A percentile compares a stretch with the other conserved stretches of the same genome.
Evolutionary conservation across 2,329 filamentous ascomycete species (phyloP).

Genomic region (Neofusicoccum parvum): DNA sequence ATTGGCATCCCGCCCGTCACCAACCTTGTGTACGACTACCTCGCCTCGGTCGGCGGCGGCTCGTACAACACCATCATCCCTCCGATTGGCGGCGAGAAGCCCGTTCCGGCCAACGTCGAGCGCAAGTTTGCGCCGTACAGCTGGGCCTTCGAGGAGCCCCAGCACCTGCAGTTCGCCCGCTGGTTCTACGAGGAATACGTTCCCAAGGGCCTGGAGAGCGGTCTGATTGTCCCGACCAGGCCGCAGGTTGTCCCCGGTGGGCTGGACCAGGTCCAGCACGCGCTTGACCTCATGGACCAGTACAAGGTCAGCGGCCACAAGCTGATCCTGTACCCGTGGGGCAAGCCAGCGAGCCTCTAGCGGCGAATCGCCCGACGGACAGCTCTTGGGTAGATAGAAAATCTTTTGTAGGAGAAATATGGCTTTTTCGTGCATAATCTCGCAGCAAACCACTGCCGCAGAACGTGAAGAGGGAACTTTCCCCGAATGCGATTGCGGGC

Average conservation of each 20-base stretch:
- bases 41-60: slow-evolving; percentile 27
- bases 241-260: slow-evolving; percentile 30
- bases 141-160: slow-evolving; percentile 26
- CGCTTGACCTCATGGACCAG: slow-evolving; percentile 28
- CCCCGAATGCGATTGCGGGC: too few relatives aligned
- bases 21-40: slow-evolving; percentile 26
- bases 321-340: slow-evolving; percentile 25
- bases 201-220: slow-evolving; percentile 28
- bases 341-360: too few relatives aligned
- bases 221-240: slow-evolving; percentile 27
- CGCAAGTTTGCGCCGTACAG: slow-evolving; percentile 30
- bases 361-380: too few relatives aligned
- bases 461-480: too few relatives aligned
- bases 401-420: too few relatives aligned
- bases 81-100: slow-evolving; percentile 25
- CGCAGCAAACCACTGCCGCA: too few relatives aligned
- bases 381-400: too few relatives aligned
- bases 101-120: slow-evolving; percentile 27
- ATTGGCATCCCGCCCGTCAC: slow-evolving; percentile 28
- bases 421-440: too few relatives aligned
- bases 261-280: slow-evolving; percentile 28
- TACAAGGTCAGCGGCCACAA: slow-evolving; percentile 36
- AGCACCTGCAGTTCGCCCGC: slow-evolving; percentile 26
- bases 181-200: slow-evolving; percentile 29
- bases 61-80: slow-evolving; percentile 30